Conservation (phyloP, 441 rosid species). For the Pelargonium citronellum region DNA sequence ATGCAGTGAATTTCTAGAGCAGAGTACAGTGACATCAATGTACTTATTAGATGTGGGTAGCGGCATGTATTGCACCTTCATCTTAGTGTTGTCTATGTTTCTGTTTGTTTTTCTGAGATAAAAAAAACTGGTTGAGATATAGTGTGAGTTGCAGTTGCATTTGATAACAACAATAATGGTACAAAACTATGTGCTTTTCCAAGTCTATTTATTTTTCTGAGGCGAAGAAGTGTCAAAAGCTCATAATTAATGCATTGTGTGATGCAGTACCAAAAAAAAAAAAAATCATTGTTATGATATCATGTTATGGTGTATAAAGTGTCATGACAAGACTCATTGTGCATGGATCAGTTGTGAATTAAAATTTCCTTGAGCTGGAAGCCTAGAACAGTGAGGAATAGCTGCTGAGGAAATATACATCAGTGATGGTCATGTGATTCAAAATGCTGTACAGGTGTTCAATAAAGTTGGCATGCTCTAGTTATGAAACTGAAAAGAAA, state of each 20-base stretch:
- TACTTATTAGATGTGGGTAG: not conserved
- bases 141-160: not conserved
- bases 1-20: not conserved
- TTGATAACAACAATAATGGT: not conserved
- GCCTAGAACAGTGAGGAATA: slow-evolving; percentile 1
- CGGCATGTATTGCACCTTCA: not conserved
- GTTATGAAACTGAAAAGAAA: slow-evolving; percentile 5
- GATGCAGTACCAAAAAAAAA: not conserved
- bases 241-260: not conserved
- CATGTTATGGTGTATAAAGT: not conserved
- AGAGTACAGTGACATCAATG: not conserved
- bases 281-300: not conserved
- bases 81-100: not conserved
- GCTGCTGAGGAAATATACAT: slow-evolving; percentile 9
- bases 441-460: not conserved
- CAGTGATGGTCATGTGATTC: not conserved
- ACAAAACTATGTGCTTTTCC: not conserved
- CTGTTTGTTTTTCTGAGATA: not conserved
- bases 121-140: no score
- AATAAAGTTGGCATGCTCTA: slow-evolving; percentile 3
- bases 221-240: not conserved
- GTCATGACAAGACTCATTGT: not conserved
- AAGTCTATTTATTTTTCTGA: slow-evolving; percentile 1
- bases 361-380: not conserved
- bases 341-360: not conserved